Percentiles rank a stretch among this genome's conserved stretches.
Evolutionary conservation across 805 yeast species (phyloP).

Genomic region (Lipomyces chichibuensis): DNA sequence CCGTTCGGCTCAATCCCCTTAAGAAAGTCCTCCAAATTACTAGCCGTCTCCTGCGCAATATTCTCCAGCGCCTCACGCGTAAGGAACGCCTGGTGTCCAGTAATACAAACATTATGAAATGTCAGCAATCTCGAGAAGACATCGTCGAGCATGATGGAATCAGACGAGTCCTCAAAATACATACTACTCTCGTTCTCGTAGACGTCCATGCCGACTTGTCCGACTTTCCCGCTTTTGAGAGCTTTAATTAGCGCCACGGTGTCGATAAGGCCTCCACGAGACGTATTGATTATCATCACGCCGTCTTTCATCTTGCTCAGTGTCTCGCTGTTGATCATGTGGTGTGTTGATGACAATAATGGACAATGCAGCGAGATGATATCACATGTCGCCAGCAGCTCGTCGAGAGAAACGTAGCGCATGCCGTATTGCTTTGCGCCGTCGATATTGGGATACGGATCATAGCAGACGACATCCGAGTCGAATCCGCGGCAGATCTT

Average conservation of each 20-base stretch:
- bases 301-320: slow-evolving; percentile 52
- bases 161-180: slow-evolving; percentile 39
- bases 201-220: slow-evolving; percentile 55
- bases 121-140: slow-evolving; percentile 38
- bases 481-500: slow-evolving; percentile 51
- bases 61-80: slow-evolving; percentile 38
- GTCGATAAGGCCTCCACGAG: slow-evolving; percentile 56
- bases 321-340: slow-evolving; percentile 48
- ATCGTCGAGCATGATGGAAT: slow-evolving; percentile 39
- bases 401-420: slow-evolving; percentile 47
- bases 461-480: slow-evolving; percentile 51
- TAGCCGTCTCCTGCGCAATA: slow-evolving; percentile 37
- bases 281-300: slow-evolving; percentile 52
- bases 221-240: slow-evolving; percentile 50
- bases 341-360: slow-evolving; percentile 51
- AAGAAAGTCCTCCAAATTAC: slow-evolving; percentile 26
- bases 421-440: slow-evolving; percentile 45
- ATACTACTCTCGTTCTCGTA: slow-evolving; percentile 50
- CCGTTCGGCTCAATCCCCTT: slow-evolving; percentile 20
- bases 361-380: slow-evolving; percentile 53
- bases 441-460: slow-evolving; percentile 44
- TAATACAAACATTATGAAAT: slow-evolving; percentile 41
- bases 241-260: slow-evolving; percentile 48
- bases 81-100: slow-evolving; percentile 42
- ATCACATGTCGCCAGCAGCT: slow-evolving; percentile 48